phyloP scores from a whole-genome alignment of 495 filamentous ascomycete species.

The Xylaria curta region DNA sequence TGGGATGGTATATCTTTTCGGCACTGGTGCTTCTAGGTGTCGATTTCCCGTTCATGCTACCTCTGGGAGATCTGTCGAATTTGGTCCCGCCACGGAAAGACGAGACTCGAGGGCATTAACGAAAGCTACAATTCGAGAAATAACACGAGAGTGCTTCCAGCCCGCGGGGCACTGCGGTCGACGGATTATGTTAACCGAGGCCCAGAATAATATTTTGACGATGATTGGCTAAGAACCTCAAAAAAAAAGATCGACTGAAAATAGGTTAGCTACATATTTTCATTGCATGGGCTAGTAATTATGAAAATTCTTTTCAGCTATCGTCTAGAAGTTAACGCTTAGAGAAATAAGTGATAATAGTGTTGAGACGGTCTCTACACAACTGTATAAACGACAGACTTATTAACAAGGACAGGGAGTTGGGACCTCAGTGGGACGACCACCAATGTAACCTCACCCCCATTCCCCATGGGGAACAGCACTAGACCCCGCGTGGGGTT shows the following conservation, averaged over 20 bases:
- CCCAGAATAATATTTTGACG: not conserved
- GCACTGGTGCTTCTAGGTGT: not conserved
- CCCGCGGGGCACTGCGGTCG: not conserved
- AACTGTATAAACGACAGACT: too few relatives aligned
- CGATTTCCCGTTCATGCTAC: constrained; percentile 9
- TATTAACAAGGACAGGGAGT: too few relatives aligned
- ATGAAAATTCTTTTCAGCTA: not conserved
- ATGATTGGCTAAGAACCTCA: not conserved
- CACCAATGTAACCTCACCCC: not conserved
- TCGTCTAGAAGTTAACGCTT: not conserved
- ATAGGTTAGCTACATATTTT: not conserved
- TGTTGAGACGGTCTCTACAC: not conserved
- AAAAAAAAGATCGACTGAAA: not conserved
- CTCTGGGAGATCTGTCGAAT: constrained; percentile 10
- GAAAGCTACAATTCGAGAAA: not conserved
- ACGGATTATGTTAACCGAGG: not conserved
- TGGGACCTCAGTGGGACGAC: not conserved
- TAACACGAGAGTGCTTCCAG: not conserved
- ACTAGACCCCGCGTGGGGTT: constrained; percentile 8
- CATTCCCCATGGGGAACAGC: constrained; percentile 11
- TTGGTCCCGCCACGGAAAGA: not conserved
- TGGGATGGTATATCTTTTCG: constrained; percentile 14
- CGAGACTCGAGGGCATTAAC: not conserved
- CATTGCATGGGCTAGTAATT: not conserved
- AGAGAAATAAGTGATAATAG: not conserved